These are phyloP conservation scores for Salvia sclarea DNA, from an alignment of 305 asterid genomes.

Conservation along the genomic window DNA sequence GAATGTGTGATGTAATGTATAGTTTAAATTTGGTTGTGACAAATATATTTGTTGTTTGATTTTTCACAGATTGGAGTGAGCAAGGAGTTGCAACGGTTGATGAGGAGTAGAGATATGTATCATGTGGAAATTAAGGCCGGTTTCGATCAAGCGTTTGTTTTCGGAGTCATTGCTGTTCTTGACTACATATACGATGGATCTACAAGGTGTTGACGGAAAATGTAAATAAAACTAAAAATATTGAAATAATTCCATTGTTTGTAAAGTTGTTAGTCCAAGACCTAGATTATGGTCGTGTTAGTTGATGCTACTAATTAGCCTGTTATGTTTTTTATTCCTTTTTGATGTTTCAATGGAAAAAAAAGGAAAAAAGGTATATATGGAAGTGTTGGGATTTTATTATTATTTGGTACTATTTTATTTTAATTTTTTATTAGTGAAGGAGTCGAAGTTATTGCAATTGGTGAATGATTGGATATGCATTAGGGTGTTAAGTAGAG, in stretches of 20 bases:
- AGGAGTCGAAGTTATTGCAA: background rate
- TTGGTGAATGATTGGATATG: background rate
- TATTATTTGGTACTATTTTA: background rate
- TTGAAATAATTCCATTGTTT: background rate
- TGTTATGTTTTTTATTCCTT: background rate
- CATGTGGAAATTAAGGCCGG: constrained; percentile 69
- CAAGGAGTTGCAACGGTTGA: constrained; percentile 45
- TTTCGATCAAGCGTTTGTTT: constrained; percentile 76
- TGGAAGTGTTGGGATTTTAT: background rate
- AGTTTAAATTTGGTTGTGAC: too few relatives aligned
- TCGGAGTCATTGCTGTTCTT: constrained; percentile 82
- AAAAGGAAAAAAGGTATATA: background rate
- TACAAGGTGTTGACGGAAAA: constrained; percentile 56
- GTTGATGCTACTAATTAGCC: background rate
- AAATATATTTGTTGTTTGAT: too few relatives aligned
- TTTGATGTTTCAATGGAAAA: background rate
- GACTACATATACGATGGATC: constrained; percentile 85
- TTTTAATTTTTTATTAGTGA: background rate
- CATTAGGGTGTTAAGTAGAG: background rate
- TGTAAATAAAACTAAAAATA: too few relatives aligned
- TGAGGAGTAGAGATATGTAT: constrained; percentile 65
- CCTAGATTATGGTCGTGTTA: background rate
- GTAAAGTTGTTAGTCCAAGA: background rate
- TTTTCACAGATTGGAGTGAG: constrained; percentile 54
- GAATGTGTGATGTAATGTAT: too few relatives aligned